Percentiles rank a stretch among this genome's conserved stretches.
Conservation (phyloP, 768 basidiomycete species). For the Tulasnella sp. region DNA sequence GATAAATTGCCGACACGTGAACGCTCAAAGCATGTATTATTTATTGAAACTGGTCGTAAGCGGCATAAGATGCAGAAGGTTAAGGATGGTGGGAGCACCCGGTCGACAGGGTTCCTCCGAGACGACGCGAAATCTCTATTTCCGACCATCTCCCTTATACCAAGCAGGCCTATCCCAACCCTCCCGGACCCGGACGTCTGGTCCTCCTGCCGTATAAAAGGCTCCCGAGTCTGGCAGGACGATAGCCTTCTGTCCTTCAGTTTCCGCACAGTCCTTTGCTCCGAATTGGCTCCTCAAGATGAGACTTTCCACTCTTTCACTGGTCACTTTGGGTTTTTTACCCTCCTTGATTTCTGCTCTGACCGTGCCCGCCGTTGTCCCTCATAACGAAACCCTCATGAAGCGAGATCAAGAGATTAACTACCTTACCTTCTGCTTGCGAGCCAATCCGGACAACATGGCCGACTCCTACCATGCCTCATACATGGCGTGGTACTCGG, state of each 20-base stretch:
- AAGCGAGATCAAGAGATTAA: not conserved
- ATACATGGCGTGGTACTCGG: not conserved
- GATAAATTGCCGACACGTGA: no score
- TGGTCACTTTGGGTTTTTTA: not conserved
- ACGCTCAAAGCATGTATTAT: no score
- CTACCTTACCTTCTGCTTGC: not conserved
- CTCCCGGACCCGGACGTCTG: no score
- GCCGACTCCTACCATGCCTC: not conserved
- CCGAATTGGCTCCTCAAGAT: not conserved
- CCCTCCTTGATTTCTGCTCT: not conserved
- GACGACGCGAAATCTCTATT: no score
- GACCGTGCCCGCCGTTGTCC: not conserved
- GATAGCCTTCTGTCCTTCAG: not conserved
- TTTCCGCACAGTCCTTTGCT: not conserved
- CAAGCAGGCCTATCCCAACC: no score
- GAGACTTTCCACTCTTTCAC: not conserved
- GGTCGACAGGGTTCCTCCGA: no score
- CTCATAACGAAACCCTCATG: not conserved
- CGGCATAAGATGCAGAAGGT: no score
- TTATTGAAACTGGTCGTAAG: no score
- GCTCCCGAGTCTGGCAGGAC: not conserved
- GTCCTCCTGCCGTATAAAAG: not conserved
- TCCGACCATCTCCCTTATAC: no score
- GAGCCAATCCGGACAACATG: not conserved
- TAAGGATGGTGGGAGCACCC: no score